Evolutionary conservation across 345 rosid species (phyloP).

Genomic region (Arabis alpina): DNA sequence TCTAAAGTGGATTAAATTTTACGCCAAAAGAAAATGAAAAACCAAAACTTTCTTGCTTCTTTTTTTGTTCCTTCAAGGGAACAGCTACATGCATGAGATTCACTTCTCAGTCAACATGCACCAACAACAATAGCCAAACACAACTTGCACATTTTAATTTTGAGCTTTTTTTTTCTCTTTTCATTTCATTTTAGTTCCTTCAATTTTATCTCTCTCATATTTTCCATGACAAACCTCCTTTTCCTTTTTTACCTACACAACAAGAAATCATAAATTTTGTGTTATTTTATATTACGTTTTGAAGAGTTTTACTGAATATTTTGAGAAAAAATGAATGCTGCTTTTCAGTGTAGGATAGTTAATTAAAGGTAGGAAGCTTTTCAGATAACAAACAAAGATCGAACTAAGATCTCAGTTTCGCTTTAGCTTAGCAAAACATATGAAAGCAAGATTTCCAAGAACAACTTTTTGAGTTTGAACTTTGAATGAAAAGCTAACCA

Average conservation of each 20-base stretch:
- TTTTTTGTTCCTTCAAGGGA: slow-evolving; percentile 25
- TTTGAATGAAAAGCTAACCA: slow-evolving; percentile 35
- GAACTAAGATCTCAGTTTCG: slow-evolving; percentile 45
- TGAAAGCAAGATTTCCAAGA: slow-evolving; percentile 38
- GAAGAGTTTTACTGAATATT: slow-evolving; percentile 10
- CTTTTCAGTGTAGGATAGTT: slow-evolving; percentile 9
- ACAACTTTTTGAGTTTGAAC: slow-evolving; percentile 38
- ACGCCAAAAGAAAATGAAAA: slow-evolving; percentile 5
- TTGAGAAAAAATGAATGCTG: slow-evolving; percentile 9
- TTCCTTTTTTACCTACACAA: background rate
- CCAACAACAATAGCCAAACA: slow-evolving; percentile 41
- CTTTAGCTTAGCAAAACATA: slow-evolving; percentile 44
- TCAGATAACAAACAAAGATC: slow-evolving; percentile 40
- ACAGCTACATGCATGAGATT: slow-evolving; percentile 38
- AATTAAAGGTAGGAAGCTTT: slow-evolving; percentile 38
- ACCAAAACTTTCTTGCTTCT: slow-evolving; percentile 17
- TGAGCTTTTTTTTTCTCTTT: slow-evolving; percentile 7
- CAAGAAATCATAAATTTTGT: background rate
- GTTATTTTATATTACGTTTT: background rate
- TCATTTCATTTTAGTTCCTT: slow-evolving; percentile 1
- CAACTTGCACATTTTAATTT: slow-evolving; percentile 36
- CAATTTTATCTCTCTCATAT: background rate
- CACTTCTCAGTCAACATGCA: slow-evolving; percentile 37
- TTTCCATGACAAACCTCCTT: background rate
- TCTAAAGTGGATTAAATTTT: slow-evolving; percentile 26